phyloP scores from a whole-genome alignment of 1,284 basidiomycete genomes.

The Pascua sp. region DNA sequence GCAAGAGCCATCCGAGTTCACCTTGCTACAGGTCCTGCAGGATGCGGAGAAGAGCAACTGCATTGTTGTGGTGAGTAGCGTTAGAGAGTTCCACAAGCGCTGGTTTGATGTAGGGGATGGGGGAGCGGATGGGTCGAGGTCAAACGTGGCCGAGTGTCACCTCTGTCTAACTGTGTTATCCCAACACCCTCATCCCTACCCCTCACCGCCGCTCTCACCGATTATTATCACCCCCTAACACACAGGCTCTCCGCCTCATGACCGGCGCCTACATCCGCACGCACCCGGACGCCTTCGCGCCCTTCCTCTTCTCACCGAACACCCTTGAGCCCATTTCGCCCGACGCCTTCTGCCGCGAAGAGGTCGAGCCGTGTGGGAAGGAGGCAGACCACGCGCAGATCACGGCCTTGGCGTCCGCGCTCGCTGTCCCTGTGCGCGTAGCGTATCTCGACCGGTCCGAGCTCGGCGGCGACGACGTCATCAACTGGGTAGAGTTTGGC shows the following conservation, averaged over 20 bases:
- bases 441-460: slow-evolving; percentile 71
- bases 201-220: background rate
- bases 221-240: slow-evolving; percentile 9
- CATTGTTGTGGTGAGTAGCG: slow-evolving; percentile 34
- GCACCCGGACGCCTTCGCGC: slow-evolving; percentile 61
- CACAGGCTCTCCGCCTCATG: slow-evolving; percentile 61
- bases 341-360: slow-evolving; percentile 66
- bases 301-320: slow-evolving; percentile 73
- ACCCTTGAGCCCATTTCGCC: slow-evolving; percentile 60
- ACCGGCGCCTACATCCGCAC: slow-evolving; percentile 76
- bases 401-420: slow-evolving; percentile 66
- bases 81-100: slow-evolving; percentile 5
- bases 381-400: slow-evolving; percentile 89
- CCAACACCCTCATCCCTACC: no score
- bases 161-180: no score
- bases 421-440: slow-evolving; percentile 66
- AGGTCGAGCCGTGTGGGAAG: slow-evolving; percentile 74
- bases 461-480: slow-evolving; percentile 33
- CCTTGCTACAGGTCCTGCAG: slow-evolving; percentile 41
- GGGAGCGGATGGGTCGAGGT: no score
- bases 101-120: no score
- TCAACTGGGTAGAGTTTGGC: slow-evolving; percentile 65
- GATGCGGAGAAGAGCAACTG: slow-evolving; percentile 44
- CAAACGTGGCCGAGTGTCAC: no score
- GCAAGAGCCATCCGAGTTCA: slow-evolving; percentile 47